Evolutionary conservation across 2,329 filamentous ascomycete genomes (phyloP).

Genomic region (Talaromyces sp.): DNA sequence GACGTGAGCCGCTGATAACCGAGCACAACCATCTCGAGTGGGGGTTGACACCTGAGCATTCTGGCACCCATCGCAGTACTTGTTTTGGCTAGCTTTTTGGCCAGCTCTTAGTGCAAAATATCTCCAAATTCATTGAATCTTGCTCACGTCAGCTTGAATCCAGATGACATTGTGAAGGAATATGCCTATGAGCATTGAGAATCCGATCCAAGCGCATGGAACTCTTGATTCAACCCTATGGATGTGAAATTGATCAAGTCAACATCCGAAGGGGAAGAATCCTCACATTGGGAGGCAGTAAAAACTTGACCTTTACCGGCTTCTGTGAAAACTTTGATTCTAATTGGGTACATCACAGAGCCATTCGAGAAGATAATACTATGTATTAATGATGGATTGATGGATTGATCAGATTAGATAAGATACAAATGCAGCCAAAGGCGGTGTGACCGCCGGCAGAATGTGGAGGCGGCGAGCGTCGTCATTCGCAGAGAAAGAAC

Average conservation of each 20-base stretch:
- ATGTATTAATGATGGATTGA: too few relatives aligned
- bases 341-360: too few relatives aligned
- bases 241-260: background rate
- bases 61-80: background rate
- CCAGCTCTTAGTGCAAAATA: too few relatives aligned
- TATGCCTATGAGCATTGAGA: background rate
- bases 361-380: too few relatives aligned
- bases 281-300: background rate
- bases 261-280: background rate
- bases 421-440: background rate
- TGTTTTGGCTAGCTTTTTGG: too few relatives aligned
- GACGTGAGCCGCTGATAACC: slow-evolving; percentile 18
- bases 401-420: background rate
- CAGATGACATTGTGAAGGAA: background rate
- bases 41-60: slow-evolving; percentile 7
- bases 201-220: too few relatives aligned
- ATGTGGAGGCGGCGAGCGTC: background rate
- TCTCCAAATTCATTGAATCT: too few relatives aligned
- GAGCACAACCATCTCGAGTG: background rate
- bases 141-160: background rate
- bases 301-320: background rate
- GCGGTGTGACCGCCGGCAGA: background rate
- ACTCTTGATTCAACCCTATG: background rate
- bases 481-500: background rate
- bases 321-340: background rate